Conservation (phyloP, 2,329 filamentous ascomycete species). For the Fusarium neocosmosporiellum region DNA sequence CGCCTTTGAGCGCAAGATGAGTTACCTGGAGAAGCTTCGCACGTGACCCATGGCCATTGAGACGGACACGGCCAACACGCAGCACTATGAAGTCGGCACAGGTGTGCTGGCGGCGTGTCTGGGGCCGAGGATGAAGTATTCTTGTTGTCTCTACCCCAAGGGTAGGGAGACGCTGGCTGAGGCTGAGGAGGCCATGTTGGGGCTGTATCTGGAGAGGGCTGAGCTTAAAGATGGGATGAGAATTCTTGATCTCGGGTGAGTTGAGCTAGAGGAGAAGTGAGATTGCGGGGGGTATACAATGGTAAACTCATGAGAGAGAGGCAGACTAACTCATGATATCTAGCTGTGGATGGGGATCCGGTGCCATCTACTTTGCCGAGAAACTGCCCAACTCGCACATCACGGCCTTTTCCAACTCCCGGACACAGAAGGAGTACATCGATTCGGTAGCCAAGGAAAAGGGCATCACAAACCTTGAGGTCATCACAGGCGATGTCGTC, state of each 20-base stretch:
- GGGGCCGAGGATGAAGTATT: constrained; percentile 79
- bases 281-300: background rate
- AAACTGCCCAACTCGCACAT: constrained; percentile 70
- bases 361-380: constrained; percentile 73
- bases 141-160: constrained; percentile 72
- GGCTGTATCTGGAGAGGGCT: constrained; percentile 70
- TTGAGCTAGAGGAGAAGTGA: background rate
- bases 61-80: constrained; percentile 72
- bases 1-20: constrained; percentile 70
- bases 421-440: constrained; percentile 75
- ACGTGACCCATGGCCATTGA: constrained; percentile 75
- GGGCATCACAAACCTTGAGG: constrained; percentile 68
- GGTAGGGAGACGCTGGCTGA: constrained; percentile 72
- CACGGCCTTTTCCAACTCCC: constrained; percentile 76
- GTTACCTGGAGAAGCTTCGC: constrained; percentile 69
- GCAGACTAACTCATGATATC: background rate
- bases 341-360: constrained; percentile 77
- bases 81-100: constrained; percentile 80
- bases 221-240: constrained; percentile 69
- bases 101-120: constrained; percentile 70
- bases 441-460: constrained; percentile 67
- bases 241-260: constrained; percentile 71
- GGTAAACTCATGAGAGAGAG: background rate
- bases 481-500: constrained; percentile 75
- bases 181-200: constrained; percentile 75